These are phyloP conservation scores for Davidsoniella neocaledoniae DNA, from an alignment of 2,329 filamentous ascomycete species.

Conservation along the genomic window DNA sequence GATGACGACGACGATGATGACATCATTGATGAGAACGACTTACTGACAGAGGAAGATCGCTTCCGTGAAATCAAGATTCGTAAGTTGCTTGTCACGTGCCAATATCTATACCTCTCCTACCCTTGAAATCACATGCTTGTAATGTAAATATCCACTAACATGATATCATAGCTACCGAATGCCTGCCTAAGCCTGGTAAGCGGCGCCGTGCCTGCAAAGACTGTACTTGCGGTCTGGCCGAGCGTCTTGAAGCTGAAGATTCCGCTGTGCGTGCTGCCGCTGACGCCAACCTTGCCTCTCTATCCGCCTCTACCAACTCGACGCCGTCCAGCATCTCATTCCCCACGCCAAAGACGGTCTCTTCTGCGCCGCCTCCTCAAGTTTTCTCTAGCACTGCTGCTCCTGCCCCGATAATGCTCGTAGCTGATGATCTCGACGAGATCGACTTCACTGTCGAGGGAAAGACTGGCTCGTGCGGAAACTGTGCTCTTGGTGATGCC, in stretches of 20 bases:
- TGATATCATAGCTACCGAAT: conserved; percentile 49
- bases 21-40: conserved; percentile 75
- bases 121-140: conserved; percentile 15
- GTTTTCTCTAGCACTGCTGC: conserved; percentile 21
- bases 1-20: conserved; percentile 56
- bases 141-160: conserved; percentile 16
- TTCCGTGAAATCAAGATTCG: conserved; percentile 62
- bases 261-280: conserved; percentile 51
- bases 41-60: conserved; percentile 75
- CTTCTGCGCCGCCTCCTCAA: neutral
- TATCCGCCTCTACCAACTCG: conserved; percentile 18
- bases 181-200: conserved; percentile 73
- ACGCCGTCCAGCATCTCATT: neutral
- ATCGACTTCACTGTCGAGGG: conserved; percentile 96
- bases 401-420: conserved; percentile 41
- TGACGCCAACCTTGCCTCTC: conserved; percentile 38
- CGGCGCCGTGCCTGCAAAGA: conserved; percentile 92
- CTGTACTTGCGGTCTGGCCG: conserved; percentile 84
- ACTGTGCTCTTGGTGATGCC: conserved; percentile 84
- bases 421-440: conserved; percentile 64
- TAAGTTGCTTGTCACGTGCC: conserved; percentile 30
- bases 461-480: conserved; percentile 87
- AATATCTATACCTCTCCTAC: neutral
- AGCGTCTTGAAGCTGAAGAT: conserved; percentile 77
- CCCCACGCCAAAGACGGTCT: neutral